Percentiles rank a stretch among this genome's conserved stretches.
Conservation (phyloP, 2,329 filamentous ascomycete genomes). For the Ophiostoma sp. region DNA sequence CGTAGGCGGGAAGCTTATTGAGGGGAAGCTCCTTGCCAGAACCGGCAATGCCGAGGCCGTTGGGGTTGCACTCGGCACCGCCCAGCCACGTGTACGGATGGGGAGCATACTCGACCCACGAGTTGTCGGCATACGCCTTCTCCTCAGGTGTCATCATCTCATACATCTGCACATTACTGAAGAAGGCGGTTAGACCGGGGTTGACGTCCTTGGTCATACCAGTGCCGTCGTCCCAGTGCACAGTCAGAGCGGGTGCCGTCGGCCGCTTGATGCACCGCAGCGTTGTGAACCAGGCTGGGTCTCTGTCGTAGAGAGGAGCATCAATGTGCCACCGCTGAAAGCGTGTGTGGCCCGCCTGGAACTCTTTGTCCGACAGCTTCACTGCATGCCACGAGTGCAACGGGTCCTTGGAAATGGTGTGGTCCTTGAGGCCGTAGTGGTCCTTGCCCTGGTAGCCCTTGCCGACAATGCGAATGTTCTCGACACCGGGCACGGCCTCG, state of each 20-base stretch:
- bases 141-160: constrained; percentile 45
- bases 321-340: constrained; percentile 54
- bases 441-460: constrained; percentile 48
- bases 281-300: constrained; percentile 37
- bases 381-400: constrained; percentile 43
- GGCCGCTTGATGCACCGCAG: constrained; percentile 44
- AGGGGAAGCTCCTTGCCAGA: constrained; percentile 41
- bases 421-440: constrained; percentile 46
- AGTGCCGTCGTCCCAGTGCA: constrained; percentile 37
- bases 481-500: constrained; percentile 38
- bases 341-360: constrained; percentile 44
- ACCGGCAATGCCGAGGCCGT: constrained; percentile 42
- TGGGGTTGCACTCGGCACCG: constrained; percentile 42
- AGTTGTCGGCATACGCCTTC: constrained; percentile 43
- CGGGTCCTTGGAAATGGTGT: constrained; percentile 36
- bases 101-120: constrained; percentile 49
- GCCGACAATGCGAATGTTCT: constrained; percentile 47
- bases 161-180: constrained; percentile 46
- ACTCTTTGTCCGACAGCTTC: constrained; percentile 38
- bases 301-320: constrained; percentile 44
- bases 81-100: constrained; percentile 48
- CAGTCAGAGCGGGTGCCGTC: constrained; percentile 35
- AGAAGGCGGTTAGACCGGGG: constrained; percentile 47
- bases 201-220: constrained; percentile 45
- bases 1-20: constrained; percentile 41